Evolutionary conservation across 768 basidiomycete genomes (phyloP).

Genomic region (Russula dissimulans): DNA sequence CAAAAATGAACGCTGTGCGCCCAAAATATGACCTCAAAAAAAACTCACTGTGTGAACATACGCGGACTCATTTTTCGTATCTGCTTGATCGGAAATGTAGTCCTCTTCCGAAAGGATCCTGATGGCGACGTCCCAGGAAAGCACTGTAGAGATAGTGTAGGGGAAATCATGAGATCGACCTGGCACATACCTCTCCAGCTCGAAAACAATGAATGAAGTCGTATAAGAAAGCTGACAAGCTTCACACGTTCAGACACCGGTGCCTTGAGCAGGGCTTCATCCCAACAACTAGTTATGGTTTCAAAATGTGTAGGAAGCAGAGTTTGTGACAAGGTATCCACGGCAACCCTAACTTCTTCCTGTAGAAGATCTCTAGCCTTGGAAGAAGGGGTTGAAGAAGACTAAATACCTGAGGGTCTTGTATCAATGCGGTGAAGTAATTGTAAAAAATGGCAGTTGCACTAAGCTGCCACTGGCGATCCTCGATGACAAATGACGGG

Average conservation of each 20-base stretch:
- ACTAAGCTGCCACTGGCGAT: slow-evolving; percentile 58
- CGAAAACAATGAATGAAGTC: slow-evolving; percentile 60
- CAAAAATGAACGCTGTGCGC: background rate
- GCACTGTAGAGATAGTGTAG: slow-evolving; percentile 31
- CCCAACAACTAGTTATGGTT: slow-evolving; percentile 59
- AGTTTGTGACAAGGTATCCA: slow-evolving; percentile 47
- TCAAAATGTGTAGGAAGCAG: slow-evolving; percentile 59
- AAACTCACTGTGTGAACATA: slow-evolving; percentile 35
- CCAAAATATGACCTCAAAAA: background rate
- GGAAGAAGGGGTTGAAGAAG: background rate
- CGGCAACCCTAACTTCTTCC: slow-evolving; percentile 61
- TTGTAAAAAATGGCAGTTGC: slow-evolving; percentile 48
- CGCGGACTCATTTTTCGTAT: slow-evolving; percentile 32
- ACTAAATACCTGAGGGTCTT: slow-evolving; percentile 44
- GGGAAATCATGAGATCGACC: background rate
- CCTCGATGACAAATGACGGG: slow-evolving; percentile 51
- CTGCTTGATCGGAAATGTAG: slow-evolving; percentile 31
- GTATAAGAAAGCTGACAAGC: slow-evolving; percentile 54
- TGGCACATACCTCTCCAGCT: slow-evolving; percentile 48
- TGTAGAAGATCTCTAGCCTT: slow-evolving; percentile 22
- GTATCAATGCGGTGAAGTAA: slow-evolving; percentile 58
- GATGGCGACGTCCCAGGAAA: slow-evolving; percentile 55
- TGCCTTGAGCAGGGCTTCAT: slow-evolving; percentile 46
- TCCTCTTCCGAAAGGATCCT: slow-evolving; percentile 52
- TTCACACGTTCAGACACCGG: slow-evolving; percentile 48